Evolutionary conservation across 2,329 filamentous ascomycete species (phyloP), one percentile per base, ranked within the genome.

Genomic region (Cordyceps cicadae): DNA sequence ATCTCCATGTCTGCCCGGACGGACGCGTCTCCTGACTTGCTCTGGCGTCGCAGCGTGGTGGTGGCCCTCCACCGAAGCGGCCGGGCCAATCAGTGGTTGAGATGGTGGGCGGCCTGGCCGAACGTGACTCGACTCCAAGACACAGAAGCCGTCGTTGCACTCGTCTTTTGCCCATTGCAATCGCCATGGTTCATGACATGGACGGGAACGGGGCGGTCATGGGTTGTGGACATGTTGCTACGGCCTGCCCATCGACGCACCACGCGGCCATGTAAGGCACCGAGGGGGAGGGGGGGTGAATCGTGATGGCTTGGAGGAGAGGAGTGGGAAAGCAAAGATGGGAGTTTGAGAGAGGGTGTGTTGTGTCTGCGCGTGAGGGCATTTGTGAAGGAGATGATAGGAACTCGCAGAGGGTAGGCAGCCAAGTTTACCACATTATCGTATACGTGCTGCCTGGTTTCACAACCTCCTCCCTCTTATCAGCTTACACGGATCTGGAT

Each of bases 91-190:
- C 34, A 61, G 63, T 62, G 56, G 56, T 43, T 58, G 61, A 63
- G 62, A 65, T 65, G 66, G 67, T 65, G 68, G 63, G 64, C 62
- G 62, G 51, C 64, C 64, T 65, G 63, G 64, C 65, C 67, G 65
- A 74, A 67, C 72, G 72, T 75, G 72, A 75, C 72, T 72, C 61
- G 64, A 63, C 60, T 67, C 65, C 67, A 68, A 74, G 72, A 75
- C 72, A 75, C 68, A 68, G 68, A 69, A 69, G 62, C 67, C 64
- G 66, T 66, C 63, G 63, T 68, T 26, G 41, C n/a, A 49, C 57
- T 46, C 49, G 39, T 19, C 49, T 48, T 34, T 60, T 58, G 56
- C 60, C 37, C 53, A 54, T 43, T 45, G 39, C 39, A 49, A 50
- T 48, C 49, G 51, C 41, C 57, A 49, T 54, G 60, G 66, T 67